phyloP scores from a whole-genome alignment of 352 stramenopile species.

The Phytophthora ramorum region DNA sequence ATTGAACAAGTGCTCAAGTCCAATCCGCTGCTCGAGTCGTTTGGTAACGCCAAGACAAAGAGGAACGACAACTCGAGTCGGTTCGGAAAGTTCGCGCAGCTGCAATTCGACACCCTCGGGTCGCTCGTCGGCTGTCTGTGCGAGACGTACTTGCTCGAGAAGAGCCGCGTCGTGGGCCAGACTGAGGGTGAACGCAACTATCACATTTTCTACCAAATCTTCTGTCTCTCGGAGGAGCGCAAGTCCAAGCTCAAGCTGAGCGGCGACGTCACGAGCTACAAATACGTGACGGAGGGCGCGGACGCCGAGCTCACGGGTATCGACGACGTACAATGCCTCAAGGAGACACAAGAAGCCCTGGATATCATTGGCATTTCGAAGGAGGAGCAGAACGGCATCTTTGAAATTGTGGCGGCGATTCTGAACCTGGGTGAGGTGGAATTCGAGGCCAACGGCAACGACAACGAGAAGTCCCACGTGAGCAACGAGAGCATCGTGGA shows the following conservation, averaged over 20 bases:
- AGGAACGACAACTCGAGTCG: constrained; percentile 85
- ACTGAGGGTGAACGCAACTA: constrained; percentile 95
- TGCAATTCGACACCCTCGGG: constrained; percentile 73
- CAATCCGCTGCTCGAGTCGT: constrained; percentile 79
- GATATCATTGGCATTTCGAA: constrained; percentile 90
- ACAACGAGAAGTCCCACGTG: constrained; percentile 65
- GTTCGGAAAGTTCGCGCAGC: constrained; percentile 85
- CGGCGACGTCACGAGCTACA: constrained; percentile 70
- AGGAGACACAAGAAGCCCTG: constrained; percentile 89
- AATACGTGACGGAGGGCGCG: constrained; percentile 76
- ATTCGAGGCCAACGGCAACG: constrained; percentile 74
- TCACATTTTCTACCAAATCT: constrained; percentile 98
- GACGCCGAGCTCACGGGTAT: constrained; percentile 66
- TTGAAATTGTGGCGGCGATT: constrained; percentile 96
- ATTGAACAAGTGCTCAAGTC: constrained; percentile 85
- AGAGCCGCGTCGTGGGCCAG: constrained; percentile 94
- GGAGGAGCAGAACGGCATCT: constrained; percentile 92
- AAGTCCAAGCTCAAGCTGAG: constrained; percentile 66
- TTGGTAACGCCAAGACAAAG: constrained; percentile 87
- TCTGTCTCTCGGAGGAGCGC: constrained; percentile 54
- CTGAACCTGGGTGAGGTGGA: constrained; percentile 96
- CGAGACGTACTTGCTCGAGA: constrained; percentile 97
- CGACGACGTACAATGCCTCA: constrained; percentile 74
- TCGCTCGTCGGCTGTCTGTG: constrained; percentile 73
- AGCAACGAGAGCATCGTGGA: constrained; percentile 64